A percentile compares a stretch with the other conserved stretches of the same genome.
Evolutionary conservation across 2,329 filamentous ascomycete species (phyloP).

Genomic region (Hypoxylon sp.): DNA sequence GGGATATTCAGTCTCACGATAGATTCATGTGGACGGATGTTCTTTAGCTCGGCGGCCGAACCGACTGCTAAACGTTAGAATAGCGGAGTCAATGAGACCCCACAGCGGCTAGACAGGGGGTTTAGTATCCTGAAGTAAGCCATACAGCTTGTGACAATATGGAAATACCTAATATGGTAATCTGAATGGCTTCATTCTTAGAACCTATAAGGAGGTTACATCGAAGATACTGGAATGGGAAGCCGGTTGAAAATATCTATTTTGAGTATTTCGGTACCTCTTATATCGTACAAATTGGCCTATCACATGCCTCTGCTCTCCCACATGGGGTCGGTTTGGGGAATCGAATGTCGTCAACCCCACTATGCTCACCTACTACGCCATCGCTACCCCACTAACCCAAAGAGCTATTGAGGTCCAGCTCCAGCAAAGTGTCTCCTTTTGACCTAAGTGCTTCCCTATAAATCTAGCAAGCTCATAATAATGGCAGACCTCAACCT

Average conservation of each 20-base stretch:
- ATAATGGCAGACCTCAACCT: slow-evolving; percentile 70
- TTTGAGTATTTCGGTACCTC: slow-evolving; percentile 12
- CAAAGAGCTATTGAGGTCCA: slow-evolving; percentile 14
- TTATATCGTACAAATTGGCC: slow-evolving; percentile 8
- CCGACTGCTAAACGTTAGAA: slow-evolving; percentile 38
- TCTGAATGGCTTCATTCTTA: neutral
- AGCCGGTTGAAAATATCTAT: neutral
- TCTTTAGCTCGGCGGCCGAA: slow-evolving; percentile 22
- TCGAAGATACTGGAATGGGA: neutral
- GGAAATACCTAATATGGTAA: neutral
- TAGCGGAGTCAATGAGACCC: slow-evolving; percentile 42
- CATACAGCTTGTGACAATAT: neutral
- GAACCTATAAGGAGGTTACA: neutral
- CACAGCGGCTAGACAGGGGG: slow-evolving; percentile 30
- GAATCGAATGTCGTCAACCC: slow-evolving; percentile 24
- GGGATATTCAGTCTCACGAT: slow-evolving; percentile 1
- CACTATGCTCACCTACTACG: slow-evolving; percentile 17
- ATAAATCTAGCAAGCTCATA: slow-evolving; percentile 1
- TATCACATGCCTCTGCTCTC: slow-evolving; percentile 32
- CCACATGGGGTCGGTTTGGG: slow-evolving; percentile 34
- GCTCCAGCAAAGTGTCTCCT: slow-evolving; percentile 19
- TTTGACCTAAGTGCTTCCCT: neutral
- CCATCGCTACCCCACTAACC: slow-evolving; percentile 9
- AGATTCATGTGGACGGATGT: slow-evolving; percentile 1
- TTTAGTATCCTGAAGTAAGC: neutral